A percentile compares a stretch with the other conserved stretches of the same genome.
These are phyloP conservation scores for Trichoderma cornu-damae DNA, from an alignment of 2,329 filamentous ascomycete genomes.

Conservation along the genomic window DNA sequence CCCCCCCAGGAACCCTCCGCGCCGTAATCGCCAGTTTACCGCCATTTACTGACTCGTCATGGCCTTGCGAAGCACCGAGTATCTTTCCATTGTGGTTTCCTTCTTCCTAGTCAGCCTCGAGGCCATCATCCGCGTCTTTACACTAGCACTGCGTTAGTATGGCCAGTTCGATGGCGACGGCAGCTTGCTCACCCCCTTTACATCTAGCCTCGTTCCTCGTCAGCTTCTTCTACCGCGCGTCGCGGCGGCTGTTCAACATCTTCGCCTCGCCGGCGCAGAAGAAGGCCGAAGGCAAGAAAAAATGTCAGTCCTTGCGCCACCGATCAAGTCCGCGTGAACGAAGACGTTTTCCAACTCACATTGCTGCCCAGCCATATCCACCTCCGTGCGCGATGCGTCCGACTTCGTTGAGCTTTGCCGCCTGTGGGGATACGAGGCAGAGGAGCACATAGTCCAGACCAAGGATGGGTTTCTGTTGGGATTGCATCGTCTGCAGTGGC, in stretches of 20 bases:
- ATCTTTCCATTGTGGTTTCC: conserved; percentile 78
- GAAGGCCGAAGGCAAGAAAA: conserved; percentile 62
- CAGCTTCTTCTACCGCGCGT: conserved; percentile 73
- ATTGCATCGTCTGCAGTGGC: conserved; percentile 79
- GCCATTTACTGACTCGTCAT: conserved; percentile 9
- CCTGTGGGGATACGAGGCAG: conserved; percentile 84
- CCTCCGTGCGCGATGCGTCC: conserved; percentile 74
- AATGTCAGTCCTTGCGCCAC: conserved; percentile 41
- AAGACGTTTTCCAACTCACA: conserved; percentile 25
- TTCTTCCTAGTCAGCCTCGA: conserved; percentile 80
- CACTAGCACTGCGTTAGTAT: conserved; percentile 73
- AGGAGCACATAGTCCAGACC: conserved; percentile 95
- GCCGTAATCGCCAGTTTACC: not conserved
- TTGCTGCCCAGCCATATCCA: conserved; percentile 54
- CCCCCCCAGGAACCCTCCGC: too few relatives aligned
- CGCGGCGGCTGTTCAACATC: conserved; percentile 74
- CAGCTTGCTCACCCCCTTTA: conserved; percentile 23
- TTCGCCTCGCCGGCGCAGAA: conserved; percentile 66
- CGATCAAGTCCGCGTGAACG: not conserved
- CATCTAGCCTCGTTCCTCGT: conserved; percentile 69
- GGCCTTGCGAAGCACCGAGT: conserved; percentile 60
- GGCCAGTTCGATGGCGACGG: conserved; percentile 9
- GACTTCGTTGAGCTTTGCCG: conserved; percentile 95
- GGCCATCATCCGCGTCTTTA: conserved; percentile 75
- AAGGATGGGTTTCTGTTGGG: conserved; percentile 90